Percentiles rank a stretch among this genome's conserved stretches.
phyloP scores from a whole-genome alignment of 305 asterid genomes.

The Fraxinus nigra region DNA sequence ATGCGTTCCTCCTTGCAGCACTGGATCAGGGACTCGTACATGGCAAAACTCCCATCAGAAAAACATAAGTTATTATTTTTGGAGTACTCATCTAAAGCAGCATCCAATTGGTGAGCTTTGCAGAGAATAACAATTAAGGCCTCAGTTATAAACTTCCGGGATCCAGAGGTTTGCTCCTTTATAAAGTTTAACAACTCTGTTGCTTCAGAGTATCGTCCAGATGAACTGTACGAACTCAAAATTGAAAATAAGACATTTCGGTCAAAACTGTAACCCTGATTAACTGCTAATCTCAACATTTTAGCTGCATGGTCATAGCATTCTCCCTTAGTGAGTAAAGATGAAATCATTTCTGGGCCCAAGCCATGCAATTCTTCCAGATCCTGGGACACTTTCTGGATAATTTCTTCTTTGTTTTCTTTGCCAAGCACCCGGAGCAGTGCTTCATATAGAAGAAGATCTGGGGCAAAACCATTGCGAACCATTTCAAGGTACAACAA shows the following conservation, averaged over 20 bases:
- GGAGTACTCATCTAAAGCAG: conserved; percentile 76
- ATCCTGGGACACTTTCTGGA: conserved; percentile 60
- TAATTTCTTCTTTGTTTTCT: conserved; percentile 45
- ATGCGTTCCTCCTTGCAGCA: conserved; percentile 52
- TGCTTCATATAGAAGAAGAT: conserved; percentile 50
- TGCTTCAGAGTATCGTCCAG: conserved; percentile 72
- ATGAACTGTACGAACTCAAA: conserved; percentile 77
- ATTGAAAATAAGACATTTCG: conserved; percentile 54
- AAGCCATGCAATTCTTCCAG: conserved; percentile 58
- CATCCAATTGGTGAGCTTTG: conserved; percentile 65
- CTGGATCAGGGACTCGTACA: conserved; percentile 65
- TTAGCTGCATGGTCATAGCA: conserved; percentile 73
- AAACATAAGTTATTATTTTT: conserved; percentile 34
- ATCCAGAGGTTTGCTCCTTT: conserved; percentile 57
- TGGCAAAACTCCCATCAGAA: conserved; percentile 42
- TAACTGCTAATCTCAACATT: conserved; percentile 58
- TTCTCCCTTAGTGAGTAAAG: conserved; percentile 68
- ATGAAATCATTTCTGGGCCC: conserved; percentile 59
- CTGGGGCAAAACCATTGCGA: conserved; percentile 64
- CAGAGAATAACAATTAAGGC: conserved; percentile 75
- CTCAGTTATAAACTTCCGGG: conserved; percentile 51
- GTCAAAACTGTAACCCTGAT: conserved; percentile 54
- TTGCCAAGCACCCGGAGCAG: conserved; percentile 54
- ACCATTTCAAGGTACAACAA: conserved; percentile 68
- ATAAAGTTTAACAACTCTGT: conserved; percentile 60